phyloP scores from a whole-genome alignment of 139 green algal species.

The Micractinium conductrix region DNA sequence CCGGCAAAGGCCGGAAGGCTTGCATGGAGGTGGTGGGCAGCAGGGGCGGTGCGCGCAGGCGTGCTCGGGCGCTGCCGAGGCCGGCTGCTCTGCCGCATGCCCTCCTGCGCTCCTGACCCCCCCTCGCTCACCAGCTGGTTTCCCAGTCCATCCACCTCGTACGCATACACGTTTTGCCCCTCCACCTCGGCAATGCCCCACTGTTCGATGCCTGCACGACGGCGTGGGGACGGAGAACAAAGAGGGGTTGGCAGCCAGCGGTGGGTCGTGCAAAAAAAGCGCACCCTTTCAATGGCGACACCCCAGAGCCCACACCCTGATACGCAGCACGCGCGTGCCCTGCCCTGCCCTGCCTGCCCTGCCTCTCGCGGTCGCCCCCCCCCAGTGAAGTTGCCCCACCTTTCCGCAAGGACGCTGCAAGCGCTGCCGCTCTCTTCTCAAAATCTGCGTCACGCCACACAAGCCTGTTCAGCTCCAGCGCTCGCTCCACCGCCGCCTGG shows the following conservation, averaged over 20 bases:
- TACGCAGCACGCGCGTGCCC: too few relatives aligned
- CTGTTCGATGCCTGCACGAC: conserved; percentile 48
- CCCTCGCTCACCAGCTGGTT: not conserved
- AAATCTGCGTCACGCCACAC: conserved; percentile 54
- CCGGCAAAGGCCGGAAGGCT: too few relatives aligned
- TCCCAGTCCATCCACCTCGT: conserved; percentile 68
- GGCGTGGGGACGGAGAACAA: not conserved
- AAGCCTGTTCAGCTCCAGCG: conserved; percentile 54
- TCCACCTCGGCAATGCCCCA: conserved; percentile 42
- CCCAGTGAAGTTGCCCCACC: not conserved
- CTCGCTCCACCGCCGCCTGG: conserved; percentile 53
- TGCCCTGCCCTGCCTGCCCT: not conserved
- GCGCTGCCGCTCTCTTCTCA: not conserved
- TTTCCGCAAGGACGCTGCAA: conserved; percentile 46
- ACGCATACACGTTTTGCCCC: conserved; percentile 57
- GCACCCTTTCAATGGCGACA: too few relatives aligned
- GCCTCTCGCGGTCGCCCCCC: too few relatives aligned
- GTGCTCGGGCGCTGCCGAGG: too few relatives aligned
- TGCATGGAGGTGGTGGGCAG: too few relatives aligned
- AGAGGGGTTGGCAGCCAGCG: not conserved
- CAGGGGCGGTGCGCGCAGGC: too few relatives aligned
- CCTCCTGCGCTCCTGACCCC: too few relatives aligned
- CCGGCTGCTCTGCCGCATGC: too few relatives aligned
- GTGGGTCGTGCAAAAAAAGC: not conserved
- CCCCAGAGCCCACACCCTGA: not conserved